These are phyloP conservation scores for Coprinopsis strossmayeri DNA, from an alignment of 768 basidiomycete genomes.

Conservation along the genomic window DNA sequence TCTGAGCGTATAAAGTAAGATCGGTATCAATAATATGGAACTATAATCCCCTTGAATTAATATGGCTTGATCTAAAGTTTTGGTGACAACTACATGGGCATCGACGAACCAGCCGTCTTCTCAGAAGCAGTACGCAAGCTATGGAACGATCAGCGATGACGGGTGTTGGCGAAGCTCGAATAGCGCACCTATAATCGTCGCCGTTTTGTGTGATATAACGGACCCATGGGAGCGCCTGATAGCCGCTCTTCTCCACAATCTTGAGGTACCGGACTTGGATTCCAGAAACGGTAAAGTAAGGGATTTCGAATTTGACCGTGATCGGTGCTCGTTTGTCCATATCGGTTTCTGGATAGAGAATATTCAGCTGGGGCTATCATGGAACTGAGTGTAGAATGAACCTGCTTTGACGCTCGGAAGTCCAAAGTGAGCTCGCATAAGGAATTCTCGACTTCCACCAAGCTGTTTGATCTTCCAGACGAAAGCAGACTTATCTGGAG, in stretches of 20 bases:
- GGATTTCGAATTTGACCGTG: conserved; percentile 96
- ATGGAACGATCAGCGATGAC: conserved; percentile 1
- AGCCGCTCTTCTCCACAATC: conserved; percentile 97
- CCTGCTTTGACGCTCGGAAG: conserved; percentile 89
- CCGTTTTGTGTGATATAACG: conserved; percentile 90
- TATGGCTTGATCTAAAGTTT: too few relatives aligned
- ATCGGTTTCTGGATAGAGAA: conserved; percentile 48
- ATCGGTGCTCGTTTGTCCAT: conserved; percentile 90
- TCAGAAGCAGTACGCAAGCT: conserved; percentile 71
- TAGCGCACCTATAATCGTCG: conserved; percentile 75
- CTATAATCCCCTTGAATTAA: too few relatives aligned
- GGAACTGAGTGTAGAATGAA: conserved; percentile 29
- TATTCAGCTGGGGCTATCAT: conserved; percentile 3
- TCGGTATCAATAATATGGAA: not conserved
- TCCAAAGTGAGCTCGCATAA: conserved; percentile 98
- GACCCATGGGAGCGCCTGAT: conserved; percentile 95
- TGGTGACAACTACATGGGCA: conserved; percentile 33
- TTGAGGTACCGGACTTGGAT: conserved; percentile 98
- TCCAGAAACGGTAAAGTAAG: conserved; percentile 96
- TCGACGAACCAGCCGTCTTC: conserved; percentile 64
- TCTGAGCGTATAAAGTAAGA: conserved; percentile 30
- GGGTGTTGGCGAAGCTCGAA: not conserved
- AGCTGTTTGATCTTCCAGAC: conserved; percentile 99
- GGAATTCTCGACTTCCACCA: conserved; percentile 91
- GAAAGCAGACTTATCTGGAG: conserved; percentile 96